Base-by-base conservation (phyloP, 495 filamentous ascomycete species). In the Xylaria scruposa region DNA sequence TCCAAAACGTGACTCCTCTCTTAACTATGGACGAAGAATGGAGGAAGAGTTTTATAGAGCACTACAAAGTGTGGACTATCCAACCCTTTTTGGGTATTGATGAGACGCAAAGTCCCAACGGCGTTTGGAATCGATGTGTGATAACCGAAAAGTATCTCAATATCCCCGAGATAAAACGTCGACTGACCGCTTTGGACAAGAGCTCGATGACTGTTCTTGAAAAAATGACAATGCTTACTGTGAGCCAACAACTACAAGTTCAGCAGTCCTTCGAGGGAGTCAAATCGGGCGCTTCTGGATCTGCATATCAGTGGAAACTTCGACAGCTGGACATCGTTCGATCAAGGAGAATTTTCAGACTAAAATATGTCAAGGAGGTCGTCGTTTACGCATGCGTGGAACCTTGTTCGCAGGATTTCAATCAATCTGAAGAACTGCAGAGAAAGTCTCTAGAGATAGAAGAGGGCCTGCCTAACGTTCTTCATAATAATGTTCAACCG, bases 31-130 rank as follows among this genome's bases (percentile, higher is more conserved):
- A 49, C 19, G 46, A 49, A 49, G 46, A 49, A 15, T 49, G 46
- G 46, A 49, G 19, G 46, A 49, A 49, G 2, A 19, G 46, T n/a
- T 49, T n/a, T 49, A 15, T 24, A n/a, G 54, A 59, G 54, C 36
- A 38, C 36, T 59, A 59, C 17, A 59, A 36, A 7, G 31, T 59
- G 24, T 59, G 54, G 54, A 59, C 54, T 31, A 29, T 59, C 24
- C 54, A 8, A 31, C 54, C 54, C 59, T 38, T 38, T 6, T 38
- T 38, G 31, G 15, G 24, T 24, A 42, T 13, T 42, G 31, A 40
- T 21, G 5, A 31, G 17, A 13, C 7, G 15, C 46, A 49, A 49
- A n/a, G 15, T 19, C 46, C 17, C 19, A 17, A 21, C 19, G 17
- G 19, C 1, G 36, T 38, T 49, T 49, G 46, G 46, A 15, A 49